Evolutionary conservation across 305 asterid genomes (phyloP).

Genomic region (Fraxinus xanthoxyloides): DNA sequence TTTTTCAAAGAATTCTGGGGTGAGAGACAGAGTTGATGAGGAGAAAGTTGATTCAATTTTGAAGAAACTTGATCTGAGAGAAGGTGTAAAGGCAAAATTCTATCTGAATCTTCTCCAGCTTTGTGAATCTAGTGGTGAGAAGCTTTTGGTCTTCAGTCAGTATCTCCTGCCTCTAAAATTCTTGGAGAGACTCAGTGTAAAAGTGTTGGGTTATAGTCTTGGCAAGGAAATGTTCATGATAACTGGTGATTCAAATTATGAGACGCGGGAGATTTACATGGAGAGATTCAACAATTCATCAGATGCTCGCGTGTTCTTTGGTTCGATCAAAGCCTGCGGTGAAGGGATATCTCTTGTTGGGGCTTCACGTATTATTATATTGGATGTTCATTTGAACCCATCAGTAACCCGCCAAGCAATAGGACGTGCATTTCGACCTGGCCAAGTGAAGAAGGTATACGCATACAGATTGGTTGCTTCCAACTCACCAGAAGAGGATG

Average conservation of each 20-base stretch:
- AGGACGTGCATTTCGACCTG: slow-evolving; percentile 97
- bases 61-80: slow-evolving; percentile 57
- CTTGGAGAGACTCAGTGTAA: slow-evolving; percentile 67
- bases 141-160: slow-evolving; percentile 88
- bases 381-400: slow-evolving; percentile 88
- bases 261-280: slow-evolving; percentile 64
- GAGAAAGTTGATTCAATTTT: slow-evolving; percentile 58
- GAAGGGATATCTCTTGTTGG: slow-evolving; percentile 97
- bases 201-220: slow-evolving; percentile 55
- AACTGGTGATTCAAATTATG: slow-evolving; percentile 89
- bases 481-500: slow-evolving; percentile 78
- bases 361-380: slow-evolving; percentile 88
- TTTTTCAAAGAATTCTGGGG: slow-evolving; percentile 58
- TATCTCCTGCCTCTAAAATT: slow-evolving; percentile 82
- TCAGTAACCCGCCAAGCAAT: slow-evolving; percentile 96
- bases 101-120: slow-evolving; percentile 78
- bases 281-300: slow-evolving; percentile 66
- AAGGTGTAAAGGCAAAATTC: slow-evolving; percentile 85
- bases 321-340: slow-evolving; percentile 91
- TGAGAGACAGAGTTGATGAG: slow-evolving; percentile 72
- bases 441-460: slow-evolving; percentile 78
- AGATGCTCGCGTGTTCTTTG: slow-evolving; percentile 89
- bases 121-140: slow-evolving; percentile 84
- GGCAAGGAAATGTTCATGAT: slow-evolving; percentile 91
- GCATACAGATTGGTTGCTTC: slow-evolving; percentile 73